Conservation (phyloP, 495 filamentous ascomycete genomes). For the Penicillium simplicissimum region DNA sequence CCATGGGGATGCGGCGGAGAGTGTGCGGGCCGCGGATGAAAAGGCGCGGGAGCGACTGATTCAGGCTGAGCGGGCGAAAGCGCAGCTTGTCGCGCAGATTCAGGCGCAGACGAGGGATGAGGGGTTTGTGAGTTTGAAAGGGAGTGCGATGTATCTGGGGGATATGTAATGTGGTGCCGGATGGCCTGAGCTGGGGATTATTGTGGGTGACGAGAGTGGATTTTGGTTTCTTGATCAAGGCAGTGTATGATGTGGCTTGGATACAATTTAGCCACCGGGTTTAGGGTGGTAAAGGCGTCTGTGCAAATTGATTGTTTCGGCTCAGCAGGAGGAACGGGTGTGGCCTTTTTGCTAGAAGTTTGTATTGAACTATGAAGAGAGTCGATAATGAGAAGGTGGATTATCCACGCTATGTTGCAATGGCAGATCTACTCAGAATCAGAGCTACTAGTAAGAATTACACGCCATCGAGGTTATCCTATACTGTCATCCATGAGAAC, state of each 20-base stretch:
- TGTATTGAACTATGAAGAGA: background rate
- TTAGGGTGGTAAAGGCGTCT: background rate
- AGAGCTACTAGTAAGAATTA: too few species aligned
- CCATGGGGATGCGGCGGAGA: constrained; percentile 44
- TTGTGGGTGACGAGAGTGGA: background rate
- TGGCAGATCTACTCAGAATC: too few species aligned
- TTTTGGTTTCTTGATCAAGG: background rate
- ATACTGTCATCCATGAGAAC: too few species aligned
- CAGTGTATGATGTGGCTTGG: background rate
- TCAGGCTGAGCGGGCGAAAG: constrained; percentile 23
- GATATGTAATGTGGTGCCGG: constrained; percentile 31
- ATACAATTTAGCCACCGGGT: background rate
- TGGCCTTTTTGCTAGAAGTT: background rate
- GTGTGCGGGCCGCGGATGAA: constrained; percentile 38
- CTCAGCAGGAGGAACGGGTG: background rate
- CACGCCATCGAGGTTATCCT: too few species aligned
- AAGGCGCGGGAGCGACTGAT: constrained; percentile 34
- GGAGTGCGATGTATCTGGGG: constrained; percentile 45
- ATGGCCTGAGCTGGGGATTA: too few species aligned
- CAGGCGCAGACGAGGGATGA: constrained; percentile 35
- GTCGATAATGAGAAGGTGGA: background rate
- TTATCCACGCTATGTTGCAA: too few species aligned
- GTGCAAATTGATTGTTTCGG: background rate
- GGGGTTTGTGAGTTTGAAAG: constrained; percentile 36
- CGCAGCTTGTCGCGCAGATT: constrained; percentile 34